Percentiles rank a stretch among this genome's conserved stretches.
phyloP scores from a whole-genome alignment of 805 yeast species.

The Suhomyces xylopsoci region DNA sequence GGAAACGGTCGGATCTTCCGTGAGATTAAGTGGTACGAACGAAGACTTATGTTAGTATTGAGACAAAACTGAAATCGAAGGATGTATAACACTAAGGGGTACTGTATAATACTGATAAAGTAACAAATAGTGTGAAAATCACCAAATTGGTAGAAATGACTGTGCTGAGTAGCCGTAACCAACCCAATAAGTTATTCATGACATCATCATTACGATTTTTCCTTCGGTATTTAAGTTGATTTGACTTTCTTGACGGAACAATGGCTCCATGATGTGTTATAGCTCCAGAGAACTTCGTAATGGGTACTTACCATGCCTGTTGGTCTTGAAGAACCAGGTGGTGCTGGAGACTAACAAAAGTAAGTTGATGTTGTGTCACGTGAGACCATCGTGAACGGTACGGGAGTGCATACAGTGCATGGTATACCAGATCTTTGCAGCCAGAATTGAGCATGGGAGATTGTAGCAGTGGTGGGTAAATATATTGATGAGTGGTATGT shows the following conservation, averaged over 20 bases:
- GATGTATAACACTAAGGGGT: not conserved
- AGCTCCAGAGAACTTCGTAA: not conserved
- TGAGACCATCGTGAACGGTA: not conserved
- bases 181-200: not conserved
- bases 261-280: not conserved
- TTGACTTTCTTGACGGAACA: not conserved
- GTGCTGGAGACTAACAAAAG: not conserved
- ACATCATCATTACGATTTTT: not conserved
- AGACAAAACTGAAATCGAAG: too few species aligned
- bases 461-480: too few species aligned
- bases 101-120: not conserved
- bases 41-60: conserved; percentile 41
- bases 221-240: too few species aligned
- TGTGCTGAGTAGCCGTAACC: not conserved
- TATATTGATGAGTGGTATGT: too few species aligned
- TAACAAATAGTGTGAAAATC: not conserved
- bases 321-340: not conserved
- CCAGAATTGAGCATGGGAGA: not conserved
- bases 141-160: not conserved
- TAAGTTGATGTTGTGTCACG: not conserved
- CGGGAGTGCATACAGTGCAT: not conserved
- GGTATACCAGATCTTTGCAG: not conserved
- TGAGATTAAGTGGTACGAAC: conserved; percentile 76
- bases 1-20: conserved; percentile 62
- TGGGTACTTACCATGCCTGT: not conserved